Evolutionary conservation across 2,329 filamentous ascomycete species (phyloP), one percentile per base, ranked within the genome.

Genomic region (Ascochyta rabiei): DNA sequence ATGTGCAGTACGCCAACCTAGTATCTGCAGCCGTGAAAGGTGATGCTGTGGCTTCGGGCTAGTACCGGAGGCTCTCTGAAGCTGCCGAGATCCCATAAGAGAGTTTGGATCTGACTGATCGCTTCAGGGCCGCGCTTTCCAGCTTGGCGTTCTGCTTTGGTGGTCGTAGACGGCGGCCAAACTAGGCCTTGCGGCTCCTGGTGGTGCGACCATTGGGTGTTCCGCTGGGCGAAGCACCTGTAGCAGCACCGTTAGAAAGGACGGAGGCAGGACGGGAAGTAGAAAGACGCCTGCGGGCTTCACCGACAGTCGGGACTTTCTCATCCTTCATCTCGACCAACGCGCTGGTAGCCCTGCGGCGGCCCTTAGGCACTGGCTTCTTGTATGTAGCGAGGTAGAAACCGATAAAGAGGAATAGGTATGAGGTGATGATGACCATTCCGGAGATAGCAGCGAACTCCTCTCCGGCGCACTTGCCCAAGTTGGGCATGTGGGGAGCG

Each of bases 361-460:
- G 76, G 56, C 79, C 79, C 83, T 92, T 93, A 74, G 85, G 86
- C 76, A 86, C 85, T 59, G 89, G 87, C 83, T 91, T 93, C 82
- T 89, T 90, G 82, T 99, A 99, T 59, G 93, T 99, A 64, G 92
- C 92, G 67, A 96, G 84, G 85, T 98, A 99, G 88, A 99, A 99
- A 46, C 89, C 93, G 80, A 99, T 96, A 87, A 99, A 99, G 66
- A 99, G 90, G 61, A 98, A 84, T 56, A 99, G 86, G 86, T 98
- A 99, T 28, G 91, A 96, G 80, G 86, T 93, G 74, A 99, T 83
- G 70, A 96, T 96, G 64, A 84, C 90, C 68, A 97, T 96, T 67
- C 93, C 93, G 56, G 93, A 84, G 72, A 97, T 91, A 39, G 93
- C 93, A 43, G 93, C 93, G 71, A 97, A 98, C 79, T 98, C 95